Base-by-base conservation (phyloP, 228 moss, liverwort and hornwort genomes). In the Sphagnum magellanicum region DNA sequence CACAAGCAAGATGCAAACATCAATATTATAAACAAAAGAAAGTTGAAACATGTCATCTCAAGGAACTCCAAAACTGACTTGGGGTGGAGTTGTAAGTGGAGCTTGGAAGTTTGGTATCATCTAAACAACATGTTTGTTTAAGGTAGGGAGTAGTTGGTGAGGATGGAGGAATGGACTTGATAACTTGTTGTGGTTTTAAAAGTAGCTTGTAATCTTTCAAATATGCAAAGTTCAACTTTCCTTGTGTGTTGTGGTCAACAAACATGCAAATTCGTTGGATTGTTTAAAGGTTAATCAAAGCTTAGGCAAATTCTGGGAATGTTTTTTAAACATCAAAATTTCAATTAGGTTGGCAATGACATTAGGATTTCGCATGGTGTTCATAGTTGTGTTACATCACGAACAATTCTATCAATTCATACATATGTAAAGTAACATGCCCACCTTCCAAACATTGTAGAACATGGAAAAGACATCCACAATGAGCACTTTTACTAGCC, bases 221-320 rank as follows among this genome's bases (percentile, higher is more conserved):
- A 67, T 87, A 90, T 1, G 78, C 79, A 67, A 95, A 95, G 74
- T 68, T 84, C 67, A 95, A 69, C 75, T 90, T 95, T 52, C 86
- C 92, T 78, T 87, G 89, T 51, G 90, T 90, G 57, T 78, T 78
- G 59, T 87, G 85, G 72, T 90, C 95, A 70, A 92, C 83, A 75
- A 95, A 95, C 53, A 90, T 83, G 74, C 83, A 85, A 70, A 92
- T 87, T 73, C 90, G 90, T 92, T 95, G 90, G 69, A 77, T 52
- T 73, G 72, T 32, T 64, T 64, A 59, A 14, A 47, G 14, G 48
- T 17, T 12, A 17, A 17, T 17, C 17, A 17, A 17, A 17, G 17
- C 17, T 0, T 17, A 17, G 17, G 17, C 17, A 17, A 17, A 17
- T 17, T 17, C 17, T 17, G 0, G 17, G 0, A 17, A 17, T 17